Conservation (phyloP, 176 grass and related monocot species). For the Metroxylon sagu region DNA sequence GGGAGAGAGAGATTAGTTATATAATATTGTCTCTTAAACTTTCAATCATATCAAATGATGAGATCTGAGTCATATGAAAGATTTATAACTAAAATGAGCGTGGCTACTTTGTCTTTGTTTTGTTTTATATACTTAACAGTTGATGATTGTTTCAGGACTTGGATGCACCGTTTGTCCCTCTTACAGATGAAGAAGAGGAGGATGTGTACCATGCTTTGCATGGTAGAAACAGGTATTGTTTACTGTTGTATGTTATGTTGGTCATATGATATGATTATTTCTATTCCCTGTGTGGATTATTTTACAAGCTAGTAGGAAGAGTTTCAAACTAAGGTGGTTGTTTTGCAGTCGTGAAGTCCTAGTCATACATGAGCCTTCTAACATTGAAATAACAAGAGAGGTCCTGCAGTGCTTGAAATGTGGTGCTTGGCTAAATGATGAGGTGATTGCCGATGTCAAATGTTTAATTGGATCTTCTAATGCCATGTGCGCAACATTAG, state of each 20-base stretch:
- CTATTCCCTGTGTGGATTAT: too few species aligned
- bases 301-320: background rate
- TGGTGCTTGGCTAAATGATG: slow-evolving; percentile 65
- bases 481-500: too few species aligned
- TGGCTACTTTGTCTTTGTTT: background rate
- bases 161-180: slow-evolving; percentile 40
- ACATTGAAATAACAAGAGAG: slow-evolving; percentile 74
- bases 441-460: slow-evolving; percentile 30
- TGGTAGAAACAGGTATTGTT: slow-evolving; percentile 38
- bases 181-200: slow-evolving; percentile 55
- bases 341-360: slow-evolving; percentile 44
- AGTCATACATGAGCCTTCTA: slow-evolving; percentile 46
- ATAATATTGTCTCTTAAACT: too few species aligned
- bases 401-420: slow-evolving; percentile 51
- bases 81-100: too few species aligned
- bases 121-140: background rate
- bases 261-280: too few species aligned
- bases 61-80: too few species aligned
- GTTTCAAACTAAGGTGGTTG: slow-evolving; percentile 5
- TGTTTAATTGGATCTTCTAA: background rate
- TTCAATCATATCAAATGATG: too few species aligned
- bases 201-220: slow-evolving; percentile 36
- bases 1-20: too few species aligned
- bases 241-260: too few species aligned
- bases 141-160: slow-evolving; percentile 32